A percentile compares a stretch with the other conserved stretches of the same genome.
Conservation (phyloP, 1,284 basidiomycete species). For the Sanghuangporus baumii region DNA sequence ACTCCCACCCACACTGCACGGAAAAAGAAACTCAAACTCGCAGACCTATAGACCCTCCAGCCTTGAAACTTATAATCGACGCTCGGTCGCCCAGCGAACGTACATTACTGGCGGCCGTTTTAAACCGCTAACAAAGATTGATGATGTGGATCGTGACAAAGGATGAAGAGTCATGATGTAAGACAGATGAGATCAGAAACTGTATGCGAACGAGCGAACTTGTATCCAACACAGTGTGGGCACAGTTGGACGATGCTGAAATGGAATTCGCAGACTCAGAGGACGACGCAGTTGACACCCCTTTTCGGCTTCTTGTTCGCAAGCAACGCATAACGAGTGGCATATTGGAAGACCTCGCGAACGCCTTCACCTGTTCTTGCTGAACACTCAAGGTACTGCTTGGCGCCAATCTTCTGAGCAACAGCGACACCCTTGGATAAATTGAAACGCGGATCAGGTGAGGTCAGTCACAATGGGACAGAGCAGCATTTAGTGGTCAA, state of each 20-base stretch:
- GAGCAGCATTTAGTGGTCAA: slow-evolving; percentile 8
- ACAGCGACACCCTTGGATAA: slow-evolving; percentile 70
- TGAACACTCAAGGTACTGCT: slow-evolving; percentile 87
- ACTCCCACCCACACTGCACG: background rate
- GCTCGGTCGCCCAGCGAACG: background rate
- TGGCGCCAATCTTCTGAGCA: slow-evolving; percentile 84
- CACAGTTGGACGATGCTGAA: background rate
- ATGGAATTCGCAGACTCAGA: slow-evolving; percentile 31
- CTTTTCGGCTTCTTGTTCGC: slow-evolving; percentile 38
- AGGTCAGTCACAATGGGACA: background rate
- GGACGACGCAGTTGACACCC: slow-evolving; percentile 41
- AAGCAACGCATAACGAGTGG: slow-evolving; percentile 76
- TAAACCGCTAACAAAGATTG: background rate
- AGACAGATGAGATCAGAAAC: background rate
- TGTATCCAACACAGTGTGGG: background rate
- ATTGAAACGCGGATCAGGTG: background rate
- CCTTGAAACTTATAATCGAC: background rate
- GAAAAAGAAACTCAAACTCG: background rate
- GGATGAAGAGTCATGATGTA: background rate
- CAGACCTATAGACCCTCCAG: background rate
- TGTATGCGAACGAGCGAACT: background rate
- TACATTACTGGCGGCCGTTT: background rate
- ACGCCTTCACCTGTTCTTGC: slow-evolving; percentile 89
- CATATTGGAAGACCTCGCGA: slow-evolving; percentile 88
- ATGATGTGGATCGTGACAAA: background rate